Percentiles rank a stretch among this genome's conserved stretches.
phyloP scores from a whole-genome alignment of 164 flowering plant genomes.

The Litsea cubeba region DNA sequence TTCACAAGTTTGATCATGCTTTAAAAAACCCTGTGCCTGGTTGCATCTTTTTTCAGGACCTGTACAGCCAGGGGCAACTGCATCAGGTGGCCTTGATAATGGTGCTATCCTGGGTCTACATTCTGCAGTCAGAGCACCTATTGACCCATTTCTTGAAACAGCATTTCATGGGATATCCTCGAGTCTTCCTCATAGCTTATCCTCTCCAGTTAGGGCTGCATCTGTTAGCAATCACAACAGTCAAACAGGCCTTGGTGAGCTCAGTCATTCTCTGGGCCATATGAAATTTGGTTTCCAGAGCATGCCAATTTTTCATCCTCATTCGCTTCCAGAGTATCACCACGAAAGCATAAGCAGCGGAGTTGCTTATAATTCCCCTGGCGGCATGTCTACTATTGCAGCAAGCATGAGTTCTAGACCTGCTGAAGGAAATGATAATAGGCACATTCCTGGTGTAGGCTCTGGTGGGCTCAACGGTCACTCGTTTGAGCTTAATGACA shows the following conservation, averaged over 20 bases:
- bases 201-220: conserved; percentile 37
- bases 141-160: conserved; percentile 34
- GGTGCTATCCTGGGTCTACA: conserved; percentile 32
- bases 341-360: conserved; percentile 36
- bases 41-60: conserved; percentile 23
- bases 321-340: conserved; percentile 66
- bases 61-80: conserved; percentile 26
- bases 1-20: neutral
- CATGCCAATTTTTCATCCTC: conserved; percentile 21
- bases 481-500: conserved; percentile 39
- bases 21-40: neutral
- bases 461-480: conserved; percentile 33
- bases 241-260: conserved; percentile 35
- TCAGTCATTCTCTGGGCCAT: conserved; percentile 33
- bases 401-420: conserved; percentile 28
- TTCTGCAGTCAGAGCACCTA: conserved; percentile 27
- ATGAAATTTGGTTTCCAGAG: conserved; percentile 40
- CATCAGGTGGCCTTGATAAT: conserved; percentile 40
- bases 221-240: conserved; percentile 22
- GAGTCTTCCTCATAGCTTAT: conserved; percentile 47
- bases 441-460: conserved; percentile 33
- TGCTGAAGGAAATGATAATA: conserved; percentile 39
- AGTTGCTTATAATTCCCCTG: conserved; percentile 36
- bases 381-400: conserved; percentile 27
- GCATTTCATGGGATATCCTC: conserved; percentile 37